phyloP scores from a whole-genome alignment of 305 asterid species.

The Plantago coronopus region DNA sequence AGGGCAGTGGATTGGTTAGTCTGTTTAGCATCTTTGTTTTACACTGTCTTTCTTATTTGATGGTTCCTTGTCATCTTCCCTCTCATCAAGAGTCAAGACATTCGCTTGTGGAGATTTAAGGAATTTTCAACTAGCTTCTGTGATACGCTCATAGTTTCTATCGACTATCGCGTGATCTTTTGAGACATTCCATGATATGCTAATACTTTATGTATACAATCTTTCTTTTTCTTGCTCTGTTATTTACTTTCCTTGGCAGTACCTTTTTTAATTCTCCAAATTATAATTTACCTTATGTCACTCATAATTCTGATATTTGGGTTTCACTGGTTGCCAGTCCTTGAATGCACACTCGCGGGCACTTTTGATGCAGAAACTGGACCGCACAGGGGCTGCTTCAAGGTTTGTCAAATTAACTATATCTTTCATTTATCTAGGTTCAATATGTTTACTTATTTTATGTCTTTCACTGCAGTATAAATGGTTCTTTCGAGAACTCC shows the following conservation, averaged over 20 bases:
- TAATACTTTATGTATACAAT: too few relatives aligned
- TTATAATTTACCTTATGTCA: constrained; percentile 16
- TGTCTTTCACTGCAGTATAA: constrained; percentile 35
- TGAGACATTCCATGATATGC: too few relatives aligned
- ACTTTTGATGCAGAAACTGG: constrained; percentile 65
- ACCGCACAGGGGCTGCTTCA: constrained; percentile 50
- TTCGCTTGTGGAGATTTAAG: background rate
- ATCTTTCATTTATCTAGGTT: constrained; percentile 7
- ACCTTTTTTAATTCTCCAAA: constrained; percentile 10
- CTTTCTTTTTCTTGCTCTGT: background rate
- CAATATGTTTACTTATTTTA: constrained; percentile 9
- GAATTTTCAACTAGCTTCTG: background rate
- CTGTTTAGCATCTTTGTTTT: constrained; percentile 1
- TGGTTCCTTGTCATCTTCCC: constrained; percentile 12
- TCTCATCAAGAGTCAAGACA: constrained; percentile 10
- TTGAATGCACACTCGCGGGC: constrained; percentile 65
- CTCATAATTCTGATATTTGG: constrained; percentile 20
- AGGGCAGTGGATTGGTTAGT: constrained; percentile 65
- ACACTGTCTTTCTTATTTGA: background rate
- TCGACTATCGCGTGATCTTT: too few relatives aligned
- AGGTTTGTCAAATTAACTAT: constrained; percentile 35
- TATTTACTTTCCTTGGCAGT: background rate
- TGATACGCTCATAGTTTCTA: too few relatives aligned
- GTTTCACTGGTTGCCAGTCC: constrained; percentile 40
- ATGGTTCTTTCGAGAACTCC: constrained; percentile 30